phyloP scores from a whole-genome alignment of 2,329 filamentous ascomycete species.

The Neopestalotiopsis sp. region DNA sequence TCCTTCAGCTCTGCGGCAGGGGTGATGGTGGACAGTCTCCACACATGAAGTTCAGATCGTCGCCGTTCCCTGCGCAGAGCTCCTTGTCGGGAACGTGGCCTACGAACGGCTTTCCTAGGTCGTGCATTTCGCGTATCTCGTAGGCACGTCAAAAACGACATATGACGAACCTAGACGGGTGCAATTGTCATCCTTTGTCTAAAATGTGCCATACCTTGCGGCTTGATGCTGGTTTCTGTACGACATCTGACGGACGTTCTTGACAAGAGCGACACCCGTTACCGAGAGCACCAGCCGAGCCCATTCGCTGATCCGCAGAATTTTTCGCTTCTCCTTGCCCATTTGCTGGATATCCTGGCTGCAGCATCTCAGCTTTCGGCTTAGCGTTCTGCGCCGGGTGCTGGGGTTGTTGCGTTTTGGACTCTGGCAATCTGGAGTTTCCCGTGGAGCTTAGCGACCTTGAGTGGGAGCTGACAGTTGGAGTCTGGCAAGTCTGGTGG shows the following conservation, averaged over 20 bases:
- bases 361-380: background rate
- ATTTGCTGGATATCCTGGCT: background rate
- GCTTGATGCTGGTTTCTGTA: background rate
- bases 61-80: background rate
- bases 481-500: no score
- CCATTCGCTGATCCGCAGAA: background rate
- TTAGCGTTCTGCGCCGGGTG: background rate
- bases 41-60: conserved; percentile 9
- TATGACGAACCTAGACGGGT: background rate
- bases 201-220: background rate
- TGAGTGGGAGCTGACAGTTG: background rate
- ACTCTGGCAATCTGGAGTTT: background rate
- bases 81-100: conserved; percentile 7
- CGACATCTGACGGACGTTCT: background rate
- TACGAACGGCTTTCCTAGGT: background rate
- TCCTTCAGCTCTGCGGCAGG: background rate
- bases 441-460: background rate
- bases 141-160: background rate
- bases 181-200: background rate
- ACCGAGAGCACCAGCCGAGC: background rate
- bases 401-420: background rate
- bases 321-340: background rate
- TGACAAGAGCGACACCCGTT: background rate
- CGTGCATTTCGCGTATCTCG: background rate
- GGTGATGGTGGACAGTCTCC: background rate